Percentiles rank a stretch among this genome's conserved stretches.
These are phyloP conservation scores for Zea luxurians DNA, from an alignment of 176 grass and related monocot species.

Conservation along the genomic window DNA sequence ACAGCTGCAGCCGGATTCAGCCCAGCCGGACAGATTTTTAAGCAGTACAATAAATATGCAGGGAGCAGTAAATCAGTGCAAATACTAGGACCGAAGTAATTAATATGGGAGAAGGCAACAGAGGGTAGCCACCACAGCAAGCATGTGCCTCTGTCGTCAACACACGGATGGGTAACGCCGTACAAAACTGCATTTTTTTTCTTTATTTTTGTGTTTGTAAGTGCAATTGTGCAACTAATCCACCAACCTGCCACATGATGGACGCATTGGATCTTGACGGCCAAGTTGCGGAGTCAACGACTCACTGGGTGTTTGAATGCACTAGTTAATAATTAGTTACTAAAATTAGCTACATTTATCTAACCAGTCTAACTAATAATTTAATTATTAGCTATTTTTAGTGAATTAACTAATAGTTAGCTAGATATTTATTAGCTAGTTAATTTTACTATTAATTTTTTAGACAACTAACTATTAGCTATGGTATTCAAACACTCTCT, in stretches of 20 bases:
- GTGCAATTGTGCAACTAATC: background rate
- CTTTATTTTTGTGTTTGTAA: conserved; percentile 17
- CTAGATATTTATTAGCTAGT: too few species aligned
- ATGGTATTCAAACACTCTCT: too few species aligned
- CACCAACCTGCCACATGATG: conserved; percentile 41
- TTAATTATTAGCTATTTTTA: too few species aligned
- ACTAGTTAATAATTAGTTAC: too few species aligned
- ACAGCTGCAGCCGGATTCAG: too few species aligned
- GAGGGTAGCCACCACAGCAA: conserved; percentile 24
- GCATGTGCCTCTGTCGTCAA: conserved; percentile 39
- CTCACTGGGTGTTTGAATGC: background rate
- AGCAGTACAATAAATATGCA: background rate
- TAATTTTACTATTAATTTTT: too few species aligned
- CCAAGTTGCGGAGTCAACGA: background rate
- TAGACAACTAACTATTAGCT: too few species aligned
- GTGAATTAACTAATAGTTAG: too few species aligned
- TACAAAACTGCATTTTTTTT: conserved; percentile 25
- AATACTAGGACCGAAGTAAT: background rate
- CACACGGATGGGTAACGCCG: conserved; percentile 26
- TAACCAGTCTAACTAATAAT: too few species aligned
- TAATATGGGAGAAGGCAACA: background rate
- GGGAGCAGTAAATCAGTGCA: background rate
- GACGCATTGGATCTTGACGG: background rate
- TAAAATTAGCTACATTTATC: too few species aligned
- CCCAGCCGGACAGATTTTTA: background rate